These are phyloP conservation scores for Pinus taeda DNA, from an alignment of 75 land plant species.

Conservation along the genomic window DNA sequence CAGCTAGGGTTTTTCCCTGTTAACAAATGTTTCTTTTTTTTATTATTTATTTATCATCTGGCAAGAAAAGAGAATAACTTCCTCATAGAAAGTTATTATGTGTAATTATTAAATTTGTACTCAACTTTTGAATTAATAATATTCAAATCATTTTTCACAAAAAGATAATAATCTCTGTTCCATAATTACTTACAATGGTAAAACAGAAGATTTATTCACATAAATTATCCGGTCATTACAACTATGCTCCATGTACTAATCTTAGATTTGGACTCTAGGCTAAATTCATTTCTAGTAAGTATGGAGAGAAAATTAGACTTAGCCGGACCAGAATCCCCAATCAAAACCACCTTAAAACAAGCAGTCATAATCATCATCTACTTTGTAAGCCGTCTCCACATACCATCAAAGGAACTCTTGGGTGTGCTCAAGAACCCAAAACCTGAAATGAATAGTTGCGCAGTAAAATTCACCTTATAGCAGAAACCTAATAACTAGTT, in stretches of 20 bases:
- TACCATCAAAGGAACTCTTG: background rate
- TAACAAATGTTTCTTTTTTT: too few relatives aligned
- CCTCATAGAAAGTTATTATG: too few relatives aligned
- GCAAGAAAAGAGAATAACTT: too few relatives aligned
- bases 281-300: slow-evolving; percentile 26
- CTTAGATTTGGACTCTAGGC: slow-evolving; percentile 36
- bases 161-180: too few relatives aligned
- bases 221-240: too few relatives aligned
- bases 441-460: background rate
- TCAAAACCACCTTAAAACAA: slow-evolving; percentile 38
- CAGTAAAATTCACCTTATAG: background rate
- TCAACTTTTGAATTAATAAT: too few relatives aligned
- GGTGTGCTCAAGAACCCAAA: background rate
- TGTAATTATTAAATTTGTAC: too few relatives aligned
- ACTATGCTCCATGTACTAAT: slow-evolving; percentile 31
- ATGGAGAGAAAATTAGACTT: slow-evolving; percentile 38
- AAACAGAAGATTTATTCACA: too few relatives aligned
- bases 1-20: too few relatives aligned
- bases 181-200: too few relatives aligned
- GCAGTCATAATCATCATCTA: slow-evolving; percentile 28
- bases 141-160: too few relatives aligned
- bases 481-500: background rate
- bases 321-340: slow-evolving; percentile 43
- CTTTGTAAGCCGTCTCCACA: slow-evolving; percentile 6
- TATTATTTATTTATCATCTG: too few relatives aligned